Base-by-base conservation (phyloP, 331 rosid species). In the Acacia pycnantha region DNA sequence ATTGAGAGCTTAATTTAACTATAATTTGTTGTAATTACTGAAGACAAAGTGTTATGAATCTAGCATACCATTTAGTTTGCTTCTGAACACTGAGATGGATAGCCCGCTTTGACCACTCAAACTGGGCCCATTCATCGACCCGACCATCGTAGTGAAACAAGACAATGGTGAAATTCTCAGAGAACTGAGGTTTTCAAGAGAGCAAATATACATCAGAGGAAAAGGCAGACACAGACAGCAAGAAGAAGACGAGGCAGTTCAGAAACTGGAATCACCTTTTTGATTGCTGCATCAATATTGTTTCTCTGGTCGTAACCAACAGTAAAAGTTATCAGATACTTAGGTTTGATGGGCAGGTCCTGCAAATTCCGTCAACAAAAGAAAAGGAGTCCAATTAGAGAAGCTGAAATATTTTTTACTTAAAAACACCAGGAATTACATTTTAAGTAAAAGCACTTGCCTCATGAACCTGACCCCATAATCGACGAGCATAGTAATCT, bases 121-220 rank as follows among this genome's bases (percentile, higher is more conserved):
- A 88, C 15, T 91, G 80, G 11, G 91, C 85, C 98, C 98, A 95
- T 50, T 93, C 98, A 86, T 87, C 92, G 48, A 89, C 86, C 40
- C 86, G 80, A 41, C 94, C 98, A 84, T 95, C 98, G 62, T 95
- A 95, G 93, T 95, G 98, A 88, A 95, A 95, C 87, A 95, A 89
- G 66, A 95, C 48, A 77, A 93, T 70, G 16, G 97, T 88, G 93
- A 95, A 95, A 81, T 95, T 95, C 58, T 88, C 92, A 74, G 97
- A 92, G 82, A 95, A 93, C 98, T 95, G 92, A 70, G 84, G 80
- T 82, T 68, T 77, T 50, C 35, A 70, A 37, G 48, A 82, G 50
- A 74, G 72, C 56, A n/a, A 35, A 54, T 18, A 81, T 8, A 67
- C 22, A 44, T 35, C 51, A 85, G 68, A 44, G 29, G 50, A 5